Base-by-base conservation (phyloP, 1,139 yeast genomes). In the Yamadazyma trypodendri region DNA sequence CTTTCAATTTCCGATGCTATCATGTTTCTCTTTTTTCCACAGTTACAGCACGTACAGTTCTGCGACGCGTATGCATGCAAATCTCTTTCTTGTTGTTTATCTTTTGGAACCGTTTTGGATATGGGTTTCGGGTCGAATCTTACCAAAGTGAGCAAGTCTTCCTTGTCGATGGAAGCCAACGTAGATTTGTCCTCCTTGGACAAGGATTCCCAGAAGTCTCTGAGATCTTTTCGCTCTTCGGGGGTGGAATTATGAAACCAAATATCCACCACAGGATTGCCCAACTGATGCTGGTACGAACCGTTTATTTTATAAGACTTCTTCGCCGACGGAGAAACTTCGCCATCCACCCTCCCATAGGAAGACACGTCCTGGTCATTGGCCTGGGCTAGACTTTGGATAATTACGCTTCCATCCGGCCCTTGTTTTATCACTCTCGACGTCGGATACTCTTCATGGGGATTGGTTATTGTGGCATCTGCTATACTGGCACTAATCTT, bases 1-100 rank as follows among this genome's bases (percentile, higher is more conserved):
- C 52, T 61, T 44, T 67, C 90, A 53, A 90, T 73, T 54, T 87
- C 96, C 46, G 81, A 82, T 52, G 86, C 94, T 48, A 88, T 77
- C 22, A 89, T 79, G 43, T 72, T 65, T 48, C 82, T 79, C 48
- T 85, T 80, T 37, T 88, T 75, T 1, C 94, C 95, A 61, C 97
- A 90, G 22, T 81, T 81, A 5, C 81, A 67, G 57, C 97, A 90
- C 40, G 80, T 74, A 57, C 97, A 89, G 30, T 46, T 47, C 22
- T 44, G 46, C n/a, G 44, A 32, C 32, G 40, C 28, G 28, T 36
- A 35, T 23, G 41, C 35, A 32, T 43, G 43, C 14, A 39, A 8
- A 35, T 39, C 44, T 33, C 47, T 35, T 25, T 49, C 44, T 16
- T 34, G 34, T 15, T 32, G 31, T 22, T 37, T 38, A 11, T 40